phyloP scores from a whole-genome alignment of 805 yeast species.

The Kuraishia borneana region DNA sequence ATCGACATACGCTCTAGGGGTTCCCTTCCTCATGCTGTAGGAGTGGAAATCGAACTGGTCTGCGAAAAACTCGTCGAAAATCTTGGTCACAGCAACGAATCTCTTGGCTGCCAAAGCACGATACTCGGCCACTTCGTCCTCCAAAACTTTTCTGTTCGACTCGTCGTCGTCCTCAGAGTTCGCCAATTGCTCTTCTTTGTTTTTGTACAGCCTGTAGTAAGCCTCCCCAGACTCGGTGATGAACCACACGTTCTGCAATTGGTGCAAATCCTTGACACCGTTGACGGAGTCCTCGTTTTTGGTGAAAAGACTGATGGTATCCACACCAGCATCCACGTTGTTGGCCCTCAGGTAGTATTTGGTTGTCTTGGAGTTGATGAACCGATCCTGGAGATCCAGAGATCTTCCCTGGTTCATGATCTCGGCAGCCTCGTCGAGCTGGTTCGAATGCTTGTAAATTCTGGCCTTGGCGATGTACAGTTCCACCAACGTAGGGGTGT shows the following conservation, averaged over 20 bases:
- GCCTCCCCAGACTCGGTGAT: slow-evolving; percentile 78
- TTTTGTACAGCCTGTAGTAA: slow-evolving; percentile 48
- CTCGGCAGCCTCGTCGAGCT: slow-evolving; percentile 48
- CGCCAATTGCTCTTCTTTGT: slow-evolving; percentile 5
- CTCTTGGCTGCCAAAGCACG: slow-evolving; percentile 76
- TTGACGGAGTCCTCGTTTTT: slow-evolving; percentile 72
- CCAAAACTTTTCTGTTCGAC: slow-evolving; percentile 24
- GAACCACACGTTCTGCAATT: slow-evolving; percentile 90
- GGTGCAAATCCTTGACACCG: slow-evolving; percentile 78
- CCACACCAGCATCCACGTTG: slow-evolving; percentile 62
- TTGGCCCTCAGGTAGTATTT: slow-evolving; percentile 76
- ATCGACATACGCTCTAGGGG: slow-evolving; percentile 72
- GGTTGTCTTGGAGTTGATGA: slow-evolving; percentile 78
- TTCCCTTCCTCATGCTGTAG: slow-evolving; percentile 83
- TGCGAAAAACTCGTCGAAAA: slow-evolving; percentile 58
- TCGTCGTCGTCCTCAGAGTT: slow-evolving; percentile 13
- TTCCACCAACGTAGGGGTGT: slow-evolving; percentile 81
- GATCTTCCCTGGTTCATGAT: slow-evolving; percentile 60
- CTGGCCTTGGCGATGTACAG: slow-evolving; percentile 72
- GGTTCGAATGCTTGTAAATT: slow-evolving; percentile 62
- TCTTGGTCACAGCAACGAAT: slow-evolving; percentile 50
- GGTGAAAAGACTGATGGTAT: slow-evolving; percentile 69
- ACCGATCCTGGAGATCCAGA: slow-evolving; percentile 82
- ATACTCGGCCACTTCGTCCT: slow-evolving; percentile 32
- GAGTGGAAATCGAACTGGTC: slow-evolving; percentile 95